These are phyloP conservation scores for Coemansia sp. DNA, from an alignment of 192 early-diverging fungal genomes.

Conservation along the genomic window DNA sequence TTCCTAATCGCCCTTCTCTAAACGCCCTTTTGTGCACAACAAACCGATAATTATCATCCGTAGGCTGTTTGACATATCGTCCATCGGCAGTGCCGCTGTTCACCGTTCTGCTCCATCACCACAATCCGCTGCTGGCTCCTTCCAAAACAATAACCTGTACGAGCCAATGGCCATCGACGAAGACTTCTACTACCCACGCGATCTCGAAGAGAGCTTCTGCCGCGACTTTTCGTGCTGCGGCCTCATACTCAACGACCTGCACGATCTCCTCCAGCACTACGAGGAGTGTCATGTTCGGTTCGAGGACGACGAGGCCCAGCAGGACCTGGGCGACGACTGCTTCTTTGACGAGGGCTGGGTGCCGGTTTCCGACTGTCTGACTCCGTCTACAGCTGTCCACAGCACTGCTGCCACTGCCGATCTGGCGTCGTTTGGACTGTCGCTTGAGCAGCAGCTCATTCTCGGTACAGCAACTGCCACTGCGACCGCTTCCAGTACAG, in stretches of 20 bases:
- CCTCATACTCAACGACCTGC: slow-evolving; percentile 80
- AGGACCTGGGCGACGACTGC: slow-evolving; percentile 45
- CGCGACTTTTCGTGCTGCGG: slow-evolving; percentile 97
- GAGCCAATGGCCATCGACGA: slow-evolving; percentile 40
- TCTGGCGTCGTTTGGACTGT: slow-evolving; percentile 43
- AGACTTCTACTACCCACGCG: slow-evolving; percentile 62
- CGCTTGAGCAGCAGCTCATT: slow-evolving; percentile 52
- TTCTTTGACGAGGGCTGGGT: slow-evolving; percentile 57
- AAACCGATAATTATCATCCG: slow-evolving; percentile 3
- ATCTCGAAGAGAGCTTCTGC: slow-evolving; percentile 88
- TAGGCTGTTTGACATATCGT: slow-evolving; percentile 44
- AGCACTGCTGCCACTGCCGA: slow-evolving; percentile 14
- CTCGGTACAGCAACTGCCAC: slow-evolving; percentile 35
- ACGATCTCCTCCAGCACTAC: slow-evolving; percentile 94
- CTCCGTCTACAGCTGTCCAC: slow-evolving; percentile 1
- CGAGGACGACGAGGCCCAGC: slow-evolving; percentile 76
- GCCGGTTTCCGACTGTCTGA: slow-evolving; percentile 30
- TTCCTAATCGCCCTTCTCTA: slow-evolving; percentile 1
- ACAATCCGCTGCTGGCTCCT: slow-evolving; percentile 6
- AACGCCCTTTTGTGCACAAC: slow-evolving; percentile 9
- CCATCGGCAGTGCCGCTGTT: slow-evolving; percentile 18
- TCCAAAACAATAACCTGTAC: slow-evolving; percentile 12
- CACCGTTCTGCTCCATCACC: slow-evolving; percentile 9
- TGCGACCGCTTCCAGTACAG: slow-evolving; percentile 30
- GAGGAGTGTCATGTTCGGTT: slow-evolving; percentile 92